Evolutionary conservation across 352 stramenopile genomes (phyloP).

Genomic region (Globisporangium ultimum): DNA sequence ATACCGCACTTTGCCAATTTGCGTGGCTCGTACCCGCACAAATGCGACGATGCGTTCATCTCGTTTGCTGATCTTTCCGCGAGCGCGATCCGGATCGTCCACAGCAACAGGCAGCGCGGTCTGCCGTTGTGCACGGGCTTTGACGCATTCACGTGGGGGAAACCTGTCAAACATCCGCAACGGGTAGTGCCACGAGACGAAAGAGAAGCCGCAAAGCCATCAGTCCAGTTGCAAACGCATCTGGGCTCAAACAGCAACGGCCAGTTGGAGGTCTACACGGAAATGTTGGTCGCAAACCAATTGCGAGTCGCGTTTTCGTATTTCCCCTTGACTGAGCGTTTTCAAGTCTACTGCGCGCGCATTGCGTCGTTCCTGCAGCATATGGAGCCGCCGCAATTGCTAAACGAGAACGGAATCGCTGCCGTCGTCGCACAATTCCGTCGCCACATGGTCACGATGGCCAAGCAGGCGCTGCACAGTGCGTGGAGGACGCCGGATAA

Average conservation of each 20-base stretch:
- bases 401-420: neutral
- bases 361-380: neutral
- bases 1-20: slow-evolving; percentile 20
- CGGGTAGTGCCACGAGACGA: neutral
- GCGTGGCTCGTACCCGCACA: neutral
- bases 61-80: slow-evolving; percentile 22
- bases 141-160: slow-evolving; percentile 6
- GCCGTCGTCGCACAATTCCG: neutral
- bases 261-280: neutral
- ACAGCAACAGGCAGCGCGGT: slow-evolving; percentile 13
- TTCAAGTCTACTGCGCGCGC: neutral
- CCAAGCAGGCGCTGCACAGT: neutral
- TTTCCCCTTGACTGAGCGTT: neutral
- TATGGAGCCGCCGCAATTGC: neutral
- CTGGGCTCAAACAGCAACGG: no score
- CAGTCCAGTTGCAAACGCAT: neutral
- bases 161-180: neutral
- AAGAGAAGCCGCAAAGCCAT: neutral
- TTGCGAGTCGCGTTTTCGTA: neutral
- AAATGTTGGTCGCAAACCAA: neutral
- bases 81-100: slow-evolving; percentile 18
- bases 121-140: neutral
- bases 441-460: neutral
- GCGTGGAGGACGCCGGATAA: neutral
- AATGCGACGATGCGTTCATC: slow-evolving; percentile 13